Conservation (phyloP, 768 basidiomycete species). For the Hygrophorus russula region DNA sequence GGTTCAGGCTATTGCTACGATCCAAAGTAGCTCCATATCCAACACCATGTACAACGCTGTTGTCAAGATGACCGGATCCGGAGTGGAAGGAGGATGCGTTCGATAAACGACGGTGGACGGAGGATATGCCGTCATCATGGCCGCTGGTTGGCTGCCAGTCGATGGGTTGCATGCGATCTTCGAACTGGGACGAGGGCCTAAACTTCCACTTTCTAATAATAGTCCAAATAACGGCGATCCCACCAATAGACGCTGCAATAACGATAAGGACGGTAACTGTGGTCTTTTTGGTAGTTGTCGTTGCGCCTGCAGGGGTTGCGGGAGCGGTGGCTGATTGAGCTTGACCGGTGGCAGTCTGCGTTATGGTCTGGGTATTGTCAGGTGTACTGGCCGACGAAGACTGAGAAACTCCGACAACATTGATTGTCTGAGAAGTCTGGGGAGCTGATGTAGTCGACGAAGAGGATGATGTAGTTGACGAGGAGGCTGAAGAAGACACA, state of each 20-base stretch:
- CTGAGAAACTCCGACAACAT: not conserved
- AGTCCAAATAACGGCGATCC: constrained; percentile 70
- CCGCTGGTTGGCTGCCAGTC: constrained; percentile 66
- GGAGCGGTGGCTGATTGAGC: constrained; percentile 18
- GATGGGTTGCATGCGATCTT: constrained; percentile 78
- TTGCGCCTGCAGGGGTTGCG: constrained; percentile 17
- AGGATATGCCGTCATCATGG: constrained; percentile 35
- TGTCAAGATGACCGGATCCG: constrained; percentile 22
- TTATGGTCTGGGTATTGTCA: constrained; percentile 7
- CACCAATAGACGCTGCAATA: constrained; percentile 58
- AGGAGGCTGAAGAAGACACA: not conserved
- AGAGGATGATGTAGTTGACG: constrained; percentile 5
- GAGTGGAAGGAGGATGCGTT: constrained; percentile 66
- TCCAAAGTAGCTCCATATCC: constrained; percentile 19
- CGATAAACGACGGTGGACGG: constrained; percentile 44
- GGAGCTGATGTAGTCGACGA: constrained; percentile 8
- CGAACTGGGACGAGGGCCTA: constrained; percentile 67
- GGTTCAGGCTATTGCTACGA: constrained; percentile 19
- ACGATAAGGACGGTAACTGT: constrained; percentile 57
- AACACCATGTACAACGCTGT: constrained; percentile 14
- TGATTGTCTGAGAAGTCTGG: not conserved
- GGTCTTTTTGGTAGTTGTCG: constrained; percentile 22
- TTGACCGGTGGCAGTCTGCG: constrained; percentile 13
- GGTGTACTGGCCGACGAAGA: not conserved
- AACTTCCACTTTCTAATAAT: constrained; percentile 91